Evolutionary conservation across 148 eudicot genomes (phyloP).

Genomic region (Silene uniflora): DNA sequence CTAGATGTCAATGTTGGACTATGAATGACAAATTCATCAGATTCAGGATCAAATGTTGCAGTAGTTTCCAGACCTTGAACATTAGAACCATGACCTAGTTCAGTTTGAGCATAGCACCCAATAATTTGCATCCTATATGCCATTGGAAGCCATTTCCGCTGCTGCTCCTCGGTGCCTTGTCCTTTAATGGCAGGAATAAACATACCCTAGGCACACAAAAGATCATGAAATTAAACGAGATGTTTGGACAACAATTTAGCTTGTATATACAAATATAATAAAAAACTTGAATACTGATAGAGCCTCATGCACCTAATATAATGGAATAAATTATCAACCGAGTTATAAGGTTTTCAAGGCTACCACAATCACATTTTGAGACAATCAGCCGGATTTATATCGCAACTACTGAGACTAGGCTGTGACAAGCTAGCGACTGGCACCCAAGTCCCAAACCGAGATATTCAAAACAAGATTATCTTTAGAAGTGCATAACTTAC

Average conservation of each 20-base stretch:
- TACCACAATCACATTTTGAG: too few relatives aligned
- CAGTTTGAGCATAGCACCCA: conserved; percentile 99
- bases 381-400: too few relatives aligned
- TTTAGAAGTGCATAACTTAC: conserved; percentile 32
- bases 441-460: background rate
- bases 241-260: conserved; percentile 1
- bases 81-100: conserved; percentile 99
- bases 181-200: conserved; percentile 91
- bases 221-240: background rate
- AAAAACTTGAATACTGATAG: background rate
- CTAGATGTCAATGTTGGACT: conserved; percentile 95
- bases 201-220: conserved; percentile 61
- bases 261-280: background rate
- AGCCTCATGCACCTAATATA: background rate
- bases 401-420: too few relatives aligned
- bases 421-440: background rate
- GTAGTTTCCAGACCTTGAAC: conserved; percentile 99
- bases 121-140: conserved; percentile 93
- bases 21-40: conserved; percentile 82
- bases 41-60: conserved; percentile 87
- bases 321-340: background rate
- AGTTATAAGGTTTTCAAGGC: too few relatives aligned
- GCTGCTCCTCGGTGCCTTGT: conserved; percentile 95
- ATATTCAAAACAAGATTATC: background rate
- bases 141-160: conserved; percentile 83